A percentile compares a stretch with the other conserved stretches of the same genome.
Evolutionary conservation across 2,329 filamentous ascomycete species (phyloP).

Genomic region (Elsinoe necatrix): DNA sequence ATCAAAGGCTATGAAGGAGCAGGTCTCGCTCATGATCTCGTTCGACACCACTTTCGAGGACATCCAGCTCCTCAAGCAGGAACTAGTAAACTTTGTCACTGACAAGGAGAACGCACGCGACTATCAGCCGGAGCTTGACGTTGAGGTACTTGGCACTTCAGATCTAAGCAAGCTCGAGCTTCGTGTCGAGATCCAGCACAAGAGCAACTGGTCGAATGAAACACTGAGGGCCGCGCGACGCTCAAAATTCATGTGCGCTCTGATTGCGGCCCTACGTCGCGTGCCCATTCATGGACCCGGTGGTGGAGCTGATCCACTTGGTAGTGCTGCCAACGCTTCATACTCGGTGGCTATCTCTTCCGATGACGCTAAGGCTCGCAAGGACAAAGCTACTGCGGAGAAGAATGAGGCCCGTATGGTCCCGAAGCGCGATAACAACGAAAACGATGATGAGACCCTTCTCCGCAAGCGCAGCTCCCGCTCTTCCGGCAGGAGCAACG

Average conservation of each 20-base stretch:
- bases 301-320: slow-evolving; percentile 57
- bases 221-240: slow-evolving; percentile 68
- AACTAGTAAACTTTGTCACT: slow-evolving; percentile 78
- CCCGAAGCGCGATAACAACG: slow-evolving; percentile 35
- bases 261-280: slow-evolving; percentile 75
- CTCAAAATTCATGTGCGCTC: slow-evolving; percentile 94
- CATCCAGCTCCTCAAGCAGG: slow-evolving; percentile 70
- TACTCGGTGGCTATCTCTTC: slow-evolving; percentile 74
- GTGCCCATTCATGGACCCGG: slow-evolving; percentile 79
- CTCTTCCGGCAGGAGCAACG: slow-evolving; percentile 25
- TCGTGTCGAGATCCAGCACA: slow-evolving; percentile 78
- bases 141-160: slow-evolving; percentile 69
- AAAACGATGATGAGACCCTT: slow-evolving; percentile 19
- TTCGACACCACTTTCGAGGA: slow-evolving; percentile 88
- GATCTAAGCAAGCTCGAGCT: slow-evolving; percentile 84
- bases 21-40: slow-evolving; percentile 67
- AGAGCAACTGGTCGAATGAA: slow-evolving; percentile 60
- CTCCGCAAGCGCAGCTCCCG: slow-evolving; percentile 6
- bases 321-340: slow-evolving; percentile 58
- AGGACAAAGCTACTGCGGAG: slow-evolving; percentile 48
- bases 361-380: slow-evolving; percentile 53
- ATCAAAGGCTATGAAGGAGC: slow-evolving; percentile 85
- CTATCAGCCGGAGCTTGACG: slow-evolving; percentile 74
- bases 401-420: slow-evolving; percentile 50
- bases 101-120: slow-evolving; percentile 80